Base-by-base conservation (phyloP, 176 grass and related monocot genomes). In the Triticum urartu region DNA sequence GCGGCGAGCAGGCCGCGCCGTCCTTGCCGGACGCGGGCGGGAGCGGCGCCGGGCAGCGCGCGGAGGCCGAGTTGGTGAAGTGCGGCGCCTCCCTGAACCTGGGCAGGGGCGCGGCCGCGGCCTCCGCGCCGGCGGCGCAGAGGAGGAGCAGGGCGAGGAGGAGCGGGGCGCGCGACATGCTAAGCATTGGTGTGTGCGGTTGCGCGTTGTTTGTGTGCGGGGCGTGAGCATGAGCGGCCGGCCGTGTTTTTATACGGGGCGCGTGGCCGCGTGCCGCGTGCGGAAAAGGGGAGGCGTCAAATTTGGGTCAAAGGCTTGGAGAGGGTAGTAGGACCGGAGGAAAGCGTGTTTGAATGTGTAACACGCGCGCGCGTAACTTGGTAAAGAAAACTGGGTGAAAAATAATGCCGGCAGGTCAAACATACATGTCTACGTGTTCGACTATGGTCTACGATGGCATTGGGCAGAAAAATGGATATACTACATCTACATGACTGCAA, bases 51-150 rank as follows among this genome's bases (percentile, higher is more conserved):
- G 73, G 89, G 87, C 79, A 80, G 36, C 1, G 81, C 69, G 68
- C 84, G 56, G 63, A 79, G n/a, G 28, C 91, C 10, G 90, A 93
- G 92, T 76, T 90, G 34, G 80, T 88, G 92, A 83, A 90, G 76
- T 79, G 88, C 47, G 85, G 81, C 58, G 79, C 84, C 85, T 71
- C 83, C 30, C 86, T 62, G 62, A 77, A 91, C 87, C 47, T 17
- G 34, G 89, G 80, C 85, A 76, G 28, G 67, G 80, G 11, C 30
- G 21, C 85, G 17, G 30, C 58, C 25, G 39, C 84, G 2, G 25
- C 54, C 32, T 9, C 73, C 17, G 17, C 89, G 21, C 43, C 22
- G 11, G 61, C 62, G 39, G 40, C 45, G 67, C 76, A 69, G 81
- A 91, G 48, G 43, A 87, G 34, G 3, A 87, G 21, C 38, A 61